These are phyloP conservation scores for Ziziphus jujuba DNA, from an alignment of 306 rosid species.

Conservation along the genomic window DNA sequence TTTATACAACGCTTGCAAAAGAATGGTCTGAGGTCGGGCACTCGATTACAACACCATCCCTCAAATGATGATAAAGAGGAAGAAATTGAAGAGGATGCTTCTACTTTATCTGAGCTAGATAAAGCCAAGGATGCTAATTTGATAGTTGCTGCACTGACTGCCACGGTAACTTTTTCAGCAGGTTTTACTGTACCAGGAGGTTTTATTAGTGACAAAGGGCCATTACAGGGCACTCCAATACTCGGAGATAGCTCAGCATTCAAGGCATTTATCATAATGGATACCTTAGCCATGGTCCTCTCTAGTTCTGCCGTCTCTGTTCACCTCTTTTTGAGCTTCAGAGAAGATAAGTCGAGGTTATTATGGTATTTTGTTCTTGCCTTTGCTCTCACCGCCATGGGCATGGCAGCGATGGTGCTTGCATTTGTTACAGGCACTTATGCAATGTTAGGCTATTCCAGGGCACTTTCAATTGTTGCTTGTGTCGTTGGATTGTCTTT, in stretches of 20 bases:
- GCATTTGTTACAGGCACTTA: conserved; percentile 11
- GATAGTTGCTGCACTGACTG: conserved; percentile 16
- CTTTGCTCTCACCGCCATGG: not conserved
- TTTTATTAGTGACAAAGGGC: not conserved
- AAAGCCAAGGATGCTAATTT: not conserved
- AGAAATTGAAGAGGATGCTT: no score
- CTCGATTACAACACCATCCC: no score
- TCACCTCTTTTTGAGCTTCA: not conserved
- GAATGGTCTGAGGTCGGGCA: no score
- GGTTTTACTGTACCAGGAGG: conserved; percentile 14
- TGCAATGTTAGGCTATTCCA: no score
- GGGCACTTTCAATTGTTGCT: no score
- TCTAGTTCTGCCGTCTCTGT: not conserved
- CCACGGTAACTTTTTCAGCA: conserved; percentile 1
- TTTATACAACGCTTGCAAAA: no score
- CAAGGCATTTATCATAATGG: conserved; percentile 10
- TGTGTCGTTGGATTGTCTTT: conserved; percentile 2
- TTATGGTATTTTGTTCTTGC: not conserved
- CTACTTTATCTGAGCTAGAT: not conserved
- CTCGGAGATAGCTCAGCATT: conserved; percentile 5
- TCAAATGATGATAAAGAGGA: no score
- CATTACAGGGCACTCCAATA: not conserved
- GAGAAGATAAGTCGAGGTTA: not conserved
- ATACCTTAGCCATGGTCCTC: conserved; percentile 10
- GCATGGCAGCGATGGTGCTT: not conserved